Evolutionary conservation across 1,139 yeast genomes (phyloP), one percentile per base, ranked within the genome.

Genomic region (Yamadazyma trypodendri): DNA sequence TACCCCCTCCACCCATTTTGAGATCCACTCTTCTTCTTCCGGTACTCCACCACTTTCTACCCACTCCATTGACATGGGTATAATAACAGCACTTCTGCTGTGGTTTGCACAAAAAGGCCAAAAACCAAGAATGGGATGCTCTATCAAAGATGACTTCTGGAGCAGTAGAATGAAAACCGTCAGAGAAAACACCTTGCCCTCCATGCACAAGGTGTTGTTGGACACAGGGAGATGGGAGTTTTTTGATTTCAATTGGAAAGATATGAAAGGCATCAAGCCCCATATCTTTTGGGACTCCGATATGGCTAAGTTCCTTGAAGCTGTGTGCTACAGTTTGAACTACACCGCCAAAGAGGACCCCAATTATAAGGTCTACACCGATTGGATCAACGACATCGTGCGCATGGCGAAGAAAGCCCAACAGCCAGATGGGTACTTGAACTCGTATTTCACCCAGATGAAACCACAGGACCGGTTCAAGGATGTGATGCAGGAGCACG

Each of bases 271-370:
- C 7, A 43, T 46, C 28, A 35, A 41, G 24, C 54, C 56, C 12
- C 57, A 55, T 37, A 41, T 45, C n/a, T 55, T 55, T 37, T 52
- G 60, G 60, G 59, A 54, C 32, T 48, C 54, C 15, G 58, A 54
- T 38, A 39, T 54, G 10, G 59, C 58, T 25, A 54, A 54, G 35
- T 51, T 50, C 28, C 35, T 52, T 8, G 59, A 54, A 38, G 52
- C 52, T 22, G 50, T 48, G 5, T 50, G 55, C 40, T 46, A 41
- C 38, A 45, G 49, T 13, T 38, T 51, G 38, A 45, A 50, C 32
- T 49, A 51, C 27, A 44, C 51, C 16, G 45, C 39, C 10, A 25
- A 32, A n/a, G 28, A 30, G 2, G 47, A 43, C 12, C 30, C 44
- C 8, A 37, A 34, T 7, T 41, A 44, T 23, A 37, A 34, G 8